phyloP scores from a whole-genome alignment of 768 basidiomycete genomes.

The Hemileccinum impolitum region DNA sequence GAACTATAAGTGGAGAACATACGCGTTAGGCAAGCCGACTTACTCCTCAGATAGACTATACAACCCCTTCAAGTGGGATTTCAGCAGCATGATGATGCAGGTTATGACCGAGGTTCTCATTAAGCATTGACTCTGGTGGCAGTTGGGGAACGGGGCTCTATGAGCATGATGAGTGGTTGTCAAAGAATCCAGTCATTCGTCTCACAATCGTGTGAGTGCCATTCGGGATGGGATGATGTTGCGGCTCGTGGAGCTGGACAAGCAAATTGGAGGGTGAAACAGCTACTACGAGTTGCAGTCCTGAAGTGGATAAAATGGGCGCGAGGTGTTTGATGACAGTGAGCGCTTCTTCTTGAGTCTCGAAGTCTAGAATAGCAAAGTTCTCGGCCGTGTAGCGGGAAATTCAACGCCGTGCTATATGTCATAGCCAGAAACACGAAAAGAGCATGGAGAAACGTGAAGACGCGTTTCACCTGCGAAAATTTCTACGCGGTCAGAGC shows the following conservation, averaged over 20 bases:
- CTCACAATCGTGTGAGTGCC: constrained; percentile 6
- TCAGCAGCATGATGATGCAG: constrained; percentile 84
- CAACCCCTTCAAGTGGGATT: constrained; percentile 75
- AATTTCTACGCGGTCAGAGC: constrained; percentile 55
- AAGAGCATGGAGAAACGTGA: too few species aligned
- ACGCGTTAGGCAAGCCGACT: constrained; percentile 26
- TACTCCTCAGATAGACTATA: constrained; percentile 93
- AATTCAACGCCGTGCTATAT: constrained; percentile 79
- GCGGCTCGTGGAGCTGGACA: constrained; percentile 48
- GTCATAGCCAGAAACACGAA: neutral
- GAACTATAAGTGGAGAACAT: neutral
- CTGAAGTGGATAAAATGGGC: constrained; percentile 69
- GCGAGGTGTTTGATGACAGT: constrained; percentile 81
- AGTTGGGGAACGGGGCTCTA: constrained; percentile 3
- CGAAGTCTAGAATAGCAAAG: constrained; percentile 89
- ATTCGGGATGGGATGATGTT: constrained; percentile 4
- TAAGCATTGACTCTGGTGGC: constrained; percentile 6
- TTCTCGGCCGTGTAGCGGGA: constrained; percentile 93
- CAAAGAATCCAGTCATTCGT: neutral
- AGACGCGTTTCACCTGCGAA: constrained; percentile 45
- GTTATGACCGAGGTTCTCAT: constrained; percentile 68
- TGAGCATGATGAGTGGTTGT: neutral
- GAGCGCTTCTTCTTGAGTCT: constrained; percentile 89
- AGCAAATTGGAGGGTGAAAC: constrained; percentile 70
- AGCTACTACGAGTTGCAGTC: constrained; percentile 75